Percentiles rank a stretch among this genome's conserved stretches.
phyloP scores from a whole-genome alignment of 148 eudicot genomes.

The Rhododendron simsii region DNA sequence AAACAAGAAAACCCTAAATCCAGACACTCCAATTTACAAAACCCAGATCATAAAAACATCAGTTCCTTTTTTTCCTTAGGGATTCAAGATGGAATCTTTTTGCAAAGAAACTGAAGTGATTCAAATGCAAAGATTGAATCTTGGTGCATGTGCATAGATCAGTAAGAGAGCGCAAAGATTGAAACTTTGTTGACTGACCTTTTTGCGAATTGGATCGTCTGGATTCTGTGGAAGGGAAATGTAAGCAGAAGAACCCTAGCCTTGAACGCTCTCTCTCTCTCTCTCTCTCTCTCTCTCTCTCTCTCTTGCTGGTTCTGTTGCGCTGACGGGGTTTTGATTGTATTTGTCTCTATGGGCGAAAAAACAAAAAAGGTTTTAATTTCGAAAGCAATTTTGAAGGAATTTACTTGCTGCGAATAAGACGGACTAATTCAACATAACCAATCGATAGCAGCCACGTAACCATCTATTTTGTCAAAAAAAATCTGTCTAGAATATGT shows the following conservation, averaged over 20 bases:
- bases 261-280: not conserved
- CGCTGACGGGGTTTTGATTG: not conserved
- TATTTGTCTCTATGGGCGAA: constrained; percentile 4
- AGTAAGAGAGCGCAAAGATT: not conserved
- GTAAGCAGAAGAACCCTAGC: not conserved
- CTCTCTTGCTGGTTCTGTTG: not conserved
- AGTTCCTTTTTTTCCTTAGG: not conserved
- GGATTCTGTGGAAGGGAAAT: not conserved
- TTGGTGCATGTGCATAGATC: not conserved
- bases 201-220: not conserved
- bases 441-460: not conserved
- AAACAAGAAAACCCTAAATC: constrained; percentile 4
- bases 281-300: not conserved
- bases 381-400: not conserved
- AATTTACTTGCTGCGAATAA: not conserved
- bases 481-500: too few species aligned
- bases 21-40: not conserved
- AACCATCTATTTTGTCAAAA: too few species aligned
- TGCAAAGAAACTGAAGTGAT: not conserved
- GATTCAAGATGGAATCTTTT: not conserved
- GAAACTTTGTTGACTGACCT: not conserved
- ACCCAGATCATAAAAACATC: not conserved
- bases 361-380: not conserved
- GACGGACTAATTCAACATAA: not conserved
- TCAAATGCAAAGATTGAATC: not conserved